phyloP scores from a whole-genome alignment of 1,284 basidiomycete genomes.

The Phellinidium pouzarii region DNA sequence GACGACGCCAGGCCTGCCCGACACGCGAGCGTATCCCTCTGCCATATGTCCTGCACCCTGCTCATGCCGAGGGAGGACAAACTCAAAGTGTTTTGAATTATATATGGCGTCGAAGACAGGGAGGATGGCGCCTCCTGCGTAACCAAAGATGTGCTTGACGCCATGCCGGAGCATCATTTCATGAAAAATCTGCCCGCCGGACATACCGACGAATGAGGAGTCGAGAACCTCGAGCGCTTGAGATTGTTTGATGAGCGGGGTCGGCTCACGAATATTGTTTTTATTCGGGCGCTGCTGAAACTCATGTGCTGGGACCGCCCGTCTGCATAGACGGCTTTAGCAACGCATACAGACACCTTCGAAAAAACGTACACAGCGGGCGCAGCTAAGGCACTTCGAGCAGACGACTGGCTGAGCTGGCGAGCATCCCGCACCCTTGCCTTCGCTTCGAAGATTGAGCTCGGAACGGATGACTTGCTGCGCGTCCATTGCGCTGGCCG shows the following conservation, averaged over 20 bases:
- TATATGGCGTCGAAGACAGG: conserved; percentile 99
- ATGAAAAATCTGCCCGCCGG: conserved; percentile 96
- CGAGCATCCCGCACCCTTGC: conserved; percentile 62
- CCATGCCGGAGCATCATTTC: conserved; percentile 99
- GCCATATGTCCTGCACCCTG: conserved; percentile 99
- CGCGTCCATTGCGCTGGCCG: conserved; percentile 13
- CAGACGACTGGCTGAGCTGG: conserved; percentile 62
- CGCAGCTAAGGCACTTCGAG: conserved; percentile 47
- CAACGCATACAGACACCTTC: conserved; percentile 9
- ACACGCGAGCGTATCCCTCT: conserved; percentile 96
- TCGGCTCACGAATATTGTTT: conserved; percentile 39
- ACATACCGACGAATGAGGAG: conserved; percentile 85
- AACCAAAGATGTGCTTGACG: conserved; percentile 97
- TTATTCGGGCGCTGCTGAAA: conserved; percentile 61
- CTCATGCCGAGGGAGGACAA: conserved; percentile 93
- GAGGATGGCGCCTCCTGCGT: conserved; percentile 95
- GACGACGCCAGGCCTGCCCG: conserved; percentile 95
- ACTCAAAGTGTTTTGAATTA: conserved; percentile 93
- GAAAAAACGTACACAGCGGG: conserved; percentile 43
- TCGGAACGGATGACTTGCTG: conserved; percentile 25
- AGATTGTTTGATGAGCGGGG: conserved; percentile 38
- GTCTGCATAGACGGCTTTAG: conserved; percentile 34
- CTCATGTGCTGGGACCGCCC: conserved; percentile 56
- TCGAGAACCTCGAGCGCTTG: conserved; percentile 46
- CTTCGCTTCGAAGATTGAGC: conserved; percentile 62